These are phyloP conservation scores for Neoarthrinium moseri DNA, from an alignment of 2,329 filamentous ascomycete species.

Conservation along the genomic window DNA sequence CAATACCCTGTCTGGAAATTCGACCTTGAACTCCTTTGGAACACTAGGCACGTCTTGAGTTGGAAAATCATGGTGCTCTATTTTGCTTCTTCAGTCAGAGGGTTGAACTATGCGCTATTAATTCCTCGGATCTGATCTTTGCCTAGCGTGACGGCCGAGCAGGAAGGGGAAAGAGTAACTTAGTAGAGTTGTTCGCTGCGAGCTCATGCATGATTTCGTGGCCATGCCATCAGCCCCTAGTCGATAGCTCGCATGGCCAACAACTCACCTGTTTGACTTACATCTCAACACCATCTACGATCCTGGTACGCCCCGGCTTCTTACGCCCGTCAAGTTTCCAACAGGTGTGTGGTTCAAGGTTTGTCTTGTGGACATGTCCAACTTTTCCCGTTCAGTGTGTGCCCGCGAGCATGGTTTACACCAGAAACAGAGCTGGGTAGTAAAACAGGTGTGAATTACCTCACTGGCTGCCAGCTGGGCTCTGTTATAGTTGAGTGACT, in stretches of 20 bases:
- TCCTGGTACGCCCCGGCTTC: too few relatives aligned
- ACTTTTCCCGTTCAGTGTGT: neutral
- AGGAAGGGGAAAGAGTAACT: constrained; percentile 9
- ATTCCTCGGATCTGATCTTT: constrained; percentile 21
- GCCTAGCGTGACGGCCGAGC: constrained; percentile 26
- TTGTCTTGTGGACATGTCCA: too few relatives aligned
- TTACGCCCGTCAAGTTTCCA: too few relatives aligned
- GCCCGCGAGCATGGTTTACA: neutral
- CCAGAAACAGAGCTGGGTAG: too few relatives aligned
- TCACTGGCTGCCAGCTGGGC: constrained; percentile 20
- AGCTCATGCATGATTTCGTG: constrained; percentile 47
- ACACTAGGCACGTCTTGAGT: constrained; percentile 11
- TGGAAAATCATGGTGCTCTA: constrained; percentile 12
- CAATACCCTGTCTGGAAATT: constrained; percentile 18
- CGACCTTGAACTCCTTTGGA: constrained; percentile 16
- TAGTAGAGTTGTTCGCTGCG: constrained; percentile 32
- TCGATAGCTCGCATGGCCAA: constrained; percentile 35
- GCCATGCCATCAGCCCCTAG: constrained; percentile 36
- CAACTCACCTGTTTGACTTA: constrained; percentile 24
- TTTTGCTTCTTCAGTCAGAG: constrained; percentile 1
- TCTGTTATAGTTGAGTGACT: constrained; percentile 30
- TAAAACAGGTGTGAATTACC: constrained; percentile 17
- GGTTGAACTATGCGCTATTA: constrained; percentile 26
- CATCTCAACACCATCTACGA: constrained; percentile 18
- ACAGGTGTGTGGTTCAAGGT: neutral